Conservation (phyloP, 257 asterid species). For the Euphrasia confusa region DNA sequence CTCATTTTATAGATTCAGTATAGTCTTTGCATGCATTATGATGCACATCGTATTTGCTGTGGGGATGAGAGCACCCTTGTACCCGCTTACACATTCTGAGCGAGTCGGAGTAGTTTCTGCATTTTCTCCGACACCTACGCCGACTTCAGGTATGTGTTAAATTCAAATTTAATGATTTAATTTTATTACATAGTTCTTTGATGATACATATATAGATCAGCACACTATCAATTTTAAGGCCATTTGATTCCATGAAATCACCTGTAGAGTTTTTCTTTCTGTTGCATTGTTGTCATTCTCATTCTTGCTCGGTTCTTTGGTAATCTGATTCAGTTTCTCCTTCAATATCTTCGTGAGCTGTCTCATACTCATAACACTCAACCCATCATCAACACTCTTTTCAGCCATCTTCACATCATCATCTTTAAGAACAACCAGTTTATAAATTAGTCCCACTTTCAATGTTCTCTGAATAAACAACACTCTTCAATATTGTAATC, state of each 20-base stretch:
- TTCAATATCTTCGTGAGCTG: constrained; percentile 42
- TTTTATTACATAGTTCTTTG: background rate
- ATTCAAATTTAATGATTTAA: too few relatives aligned
- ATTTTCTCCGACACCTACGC: too few relatives aligned
- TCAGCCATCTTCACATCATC: constrained; percentile 19
- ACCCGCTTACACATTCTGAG: too few relatives aligned
- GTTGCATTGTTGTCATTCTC: constrained; percentile 21
- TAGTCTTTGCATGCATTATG: too few relatives aligned
- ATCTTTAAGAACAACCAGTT: constrained; percentile 24
- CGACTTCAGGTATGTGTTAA: too few relatives aligned
- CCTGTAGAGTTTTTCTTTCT: constrained; percentile 47
- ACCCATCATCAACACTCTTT: constrained; percentile 7
- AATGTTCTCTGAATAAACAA: constrained; percentile 42
- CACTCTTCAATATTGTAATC: background rate
- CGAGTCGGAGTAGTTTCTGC: too few relatives aligned
- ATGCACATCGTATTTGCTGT: too few relatives aligned
- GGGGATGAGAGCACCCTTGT: too few relatives aligned
- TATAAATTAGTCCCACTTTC: constrained; percentile 27
- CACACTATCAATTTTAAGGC: constrained; percentile 18
- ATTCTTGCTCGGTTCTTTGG: constrained; percentile 22
- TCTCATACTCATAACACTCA: constrained; percentile 38
- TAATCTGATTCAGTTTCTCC: constrained; percentile 26
- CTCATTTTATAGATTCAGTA: too few relatives aligned
- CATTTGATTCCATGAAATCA: constrained; percentile 33
- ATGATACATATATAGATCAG: background rate